These are phyloP conservation scores for Hericium coralloides DNA, from an alignment of 768 basidiomycete species.

Conservation along the genomic window DNA sequence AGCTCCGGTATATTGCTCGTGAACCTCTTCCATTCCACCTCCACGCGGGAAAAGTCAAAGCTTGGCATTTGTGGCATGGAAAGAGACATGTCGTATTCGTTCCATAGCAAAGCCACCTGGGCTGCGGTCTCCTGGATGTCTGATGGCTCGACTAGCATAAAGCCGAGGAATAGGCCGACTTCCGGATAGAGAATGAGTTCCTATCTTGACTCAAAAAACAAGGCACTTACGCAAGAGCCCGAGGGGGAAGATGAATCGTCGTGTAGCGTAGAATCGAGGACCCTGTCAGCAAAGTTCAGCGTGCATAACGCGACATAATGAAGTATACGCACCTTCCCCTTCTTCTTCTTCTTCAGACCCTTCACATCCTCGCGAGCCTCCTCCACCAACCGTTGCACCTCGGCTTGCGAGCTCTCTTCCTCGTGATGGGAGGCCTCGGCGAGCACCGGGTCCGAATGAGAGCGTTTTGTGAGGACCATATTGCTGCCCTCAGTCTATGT, in stretches of 20 bases:
- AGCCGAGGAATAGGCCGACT: slow-evolving; percentile 63
- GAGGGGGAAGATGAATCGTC: slow-evolving; percentile 61
- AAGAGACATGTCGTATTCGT: slow-evolving; percentile 61
- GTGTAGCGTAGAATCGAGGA: slow-evolving; percentile 18
- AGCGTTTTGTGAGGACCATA: too few species aligned
- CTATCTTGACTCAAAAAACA: neutral
- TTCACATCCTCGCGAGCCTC: slow-evolving; percentile 19
- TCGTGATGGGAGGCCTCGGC: neutral
- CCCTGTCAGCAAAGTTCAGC: neutral
- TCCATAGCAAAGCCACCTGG: slow-evolving; percentile 55
- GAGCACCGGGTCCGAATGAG: too few species aligned
- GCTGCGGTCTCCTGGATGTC: slow-evolving; percentile 63
- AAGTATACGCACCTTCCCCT: slow-evolving; percentile 16
- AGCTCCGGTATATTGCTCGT: slow-evolving; percentile 66
- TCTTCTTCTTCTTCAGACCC: slow-evolving; percentile 18
- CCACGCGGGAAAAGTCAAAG: slow-evolving; percentile 59
- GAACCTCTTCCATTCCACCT: slow-evolving; percentile 62
- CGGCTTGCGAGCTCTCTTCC: neutral
- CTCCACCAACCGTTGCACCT: slow-evolving; percentile 15
- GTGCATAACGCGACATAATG: too few species aligned
- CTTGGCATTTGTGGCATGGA: slow-evolving; percentile 57
- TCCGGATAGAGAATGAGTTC: neutral
- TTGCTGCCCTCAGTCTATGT: too few species aligned
- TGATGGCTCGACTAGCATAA: slow-evolving; percentile 55
- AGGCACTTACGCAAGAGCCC: slow-evolving; percentile 50